Conservation (phyloP, 2,329 filamentous ascomycete genomes). For the Fusarium decemcellulare region DNA sequence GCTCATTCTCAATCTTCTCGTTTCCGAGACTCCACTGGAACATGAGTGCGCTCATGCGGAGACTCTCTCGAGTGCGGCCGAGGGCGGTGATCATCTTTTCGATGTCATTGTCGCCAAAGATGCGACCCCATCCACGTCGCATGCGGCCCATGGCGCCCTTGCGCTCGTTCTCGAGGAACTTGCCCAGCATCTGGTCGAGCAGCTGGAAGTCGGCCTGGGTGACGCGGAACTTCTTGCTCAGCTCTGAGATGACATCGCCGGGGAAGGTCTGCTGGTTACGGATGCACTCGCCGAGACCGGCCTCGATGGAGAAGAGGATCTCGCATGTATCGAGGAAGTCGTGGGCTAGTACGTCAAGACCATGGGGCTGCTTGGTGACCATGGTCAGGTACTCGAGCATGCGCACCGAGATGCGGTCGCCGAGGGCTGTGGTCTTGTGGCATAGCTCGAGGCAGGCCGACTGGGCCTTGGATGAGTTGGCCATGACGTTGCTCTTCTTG, state of each 20-base stretch:
- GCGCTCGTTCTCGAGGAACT: slow-evolving; percentile 73
- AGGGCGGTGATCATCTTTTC: slow-evolving; percentile 71
- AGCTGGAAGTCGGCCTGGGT: slow-evolving; percentile 74
- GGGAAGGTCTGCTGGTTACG: slow-evolving; percentile 68
- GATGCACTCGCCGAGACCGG: slow-evolving; percentile 70
- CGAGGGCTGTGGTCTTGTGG: slow-evolving; percentile 70
- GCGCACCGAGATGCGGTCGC: slow-evolving; percentile 75
- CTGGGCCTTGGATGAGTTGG: slow-evolving; percentile 48
- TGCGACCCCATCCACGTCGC: slow-evolving; percentile 73
- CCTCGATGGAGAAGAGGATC: slow-evolving; percentile 77
- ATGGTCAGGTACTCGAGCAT: slow-evolving; percentile 75
- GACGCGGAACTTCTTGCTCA: slow-evolving; percentile 74
- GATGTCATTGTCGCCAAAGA: slow-evolving; percentile 74
- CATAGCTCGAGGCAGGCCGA: slow-evolving; percentile 61
- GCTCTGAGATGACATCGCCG: slow-evolving; percentile 72
- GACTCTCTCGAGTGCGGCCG: slow-evolving; percentile 70
- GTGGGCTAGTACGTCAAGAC: slow-evolving; percentile 72
- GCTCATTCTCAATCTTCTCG: slow-evolving; percentile 70
- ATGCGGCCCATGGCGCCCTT: slow-evolving; percentile 72
- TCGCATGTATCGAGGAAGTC: slow-evolving; percentile 78
- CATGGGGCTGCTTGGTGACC: slow-evolving; percentile 66
- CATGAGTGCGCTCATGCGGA: slow-evolving; percentile 75
- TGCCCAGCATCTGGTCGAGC: slow-evolving; percentile 74
- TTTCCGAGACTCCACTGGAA: slow-evolving; percentile 76
- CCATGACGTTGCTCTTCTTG: slow-evolving; percentile 44